Evolutionary conservation across 2,329 filamentous ascomycete species (phyloP).

Genomic region (Aspergillus versicolor): DNA sequence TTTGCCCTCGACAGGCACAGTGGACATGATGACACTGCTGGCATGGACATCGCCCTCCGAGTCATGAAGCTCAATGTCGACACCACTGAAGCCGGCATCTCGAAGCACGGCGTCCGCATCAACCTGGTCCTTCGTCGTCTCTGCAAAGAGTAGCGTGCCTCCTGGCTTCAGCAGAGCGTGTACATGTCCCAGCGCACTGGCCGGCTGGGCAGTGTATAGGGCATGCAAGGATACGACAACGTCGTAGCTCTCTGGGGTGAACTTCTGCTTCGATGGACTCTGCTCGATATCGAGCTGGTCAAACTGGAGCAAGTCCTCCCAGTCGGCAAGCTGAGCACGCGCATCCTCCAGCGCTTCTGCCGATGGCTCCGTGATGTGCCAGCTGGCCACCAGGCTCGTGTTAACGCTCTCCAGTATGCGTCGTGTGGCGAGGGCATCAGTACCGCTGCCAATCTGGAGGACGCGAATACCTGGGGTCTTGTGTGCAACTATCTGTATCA

Average conservation of each 20-base stretch:
- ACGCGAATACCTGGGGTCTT: slow-evolving; percentile 17
- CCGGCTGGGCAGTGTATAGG: too few species aligned
- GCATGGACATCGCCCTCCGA: background rate
- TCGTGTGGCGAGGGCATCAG: slow-evolving; percentile 17
- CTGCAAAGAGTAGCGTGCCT: too few species aligned
- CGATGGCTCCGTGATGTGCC: background rate
- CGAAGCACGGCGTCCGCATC: background rate
- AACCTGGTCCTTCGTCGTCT: too few species aligned
- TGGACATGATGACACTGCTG: background rate
- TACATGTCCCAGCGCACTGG: too few species aligned
- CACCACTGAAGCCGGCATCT: background rate
- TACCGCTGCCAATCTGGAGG: slow-evolving; percentile 37
- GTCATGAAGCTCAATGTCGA: background rate
- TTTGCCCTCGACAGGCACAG: background rate
- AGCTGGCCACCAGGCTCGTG: background rate
- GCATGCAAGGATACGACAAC: too few species aligned
- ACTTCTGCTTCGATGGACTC: too few species aligned
- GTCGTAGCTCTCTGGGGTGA: too few species aligned
- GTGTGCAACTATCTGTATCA: background rate
- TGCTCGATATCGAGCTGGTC: too few species aligned
- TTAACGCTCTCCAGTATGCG: background rate
- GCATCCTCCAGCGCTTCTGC: too few species aligned
- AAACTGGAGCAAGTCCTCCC: too few species aligned
- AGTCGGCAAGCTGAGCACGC: too few species aligned
- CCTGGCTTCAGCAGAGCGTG: too few species aligned